Conservation (phyloP, 495 filamentous ascomycete species). For the Articulospora tetracladia region DNA sequence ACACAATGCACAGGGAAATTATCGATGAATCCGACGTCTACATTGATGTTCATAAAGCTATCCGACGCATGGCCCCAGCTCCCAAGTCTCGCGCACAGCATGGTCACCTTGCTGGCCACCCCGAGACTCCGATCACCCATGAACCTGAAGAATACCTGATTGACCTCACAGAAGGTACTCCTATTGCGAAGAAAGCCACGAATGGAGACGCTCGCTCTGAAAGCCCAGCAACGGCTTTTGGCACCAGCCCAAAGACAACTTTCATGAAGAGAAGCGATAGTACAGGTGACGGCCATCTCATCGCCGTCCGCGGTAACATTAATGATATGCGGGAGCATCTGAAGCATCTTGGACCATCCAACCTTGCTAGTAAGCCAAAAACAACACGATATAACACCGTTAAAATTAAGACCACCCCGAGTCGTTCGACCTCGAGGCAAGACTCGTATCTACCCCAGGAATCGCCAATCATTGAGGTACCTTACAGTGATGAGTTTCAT, state of each 20-base stretch:
- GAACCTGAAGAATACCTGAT: constrained; percentile 29
- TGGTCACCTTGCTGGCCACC: constrained; percentile 14
- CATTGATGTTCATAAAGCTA: constrained; percentile 94
- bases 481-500: constrained; percentile 20
- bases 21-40: constrained; percentile 83
- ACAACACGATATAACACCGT: constrained; percentile 82
- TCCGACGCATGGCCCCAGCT: constrained; percentile 54
- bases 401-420: constrained; percentile 70
- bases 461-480: constrained; percentile 17
- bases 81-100: constrained; percentile 27
- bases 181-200: not conserved
- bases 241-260: constrained; percentile 34
- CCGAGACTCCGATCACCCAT: constrained; percentile 5
- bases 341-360: constrained; percentile 89
- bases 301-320: constrained; percentile 46
- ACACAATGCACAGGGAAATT: constrained; percentile 55
- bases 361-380: constrained; percentile 78
- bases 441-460: constrained; percentile 10
- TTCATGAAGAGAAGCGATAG: constrained; percentile 53
- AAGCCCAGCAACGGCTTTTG: constrained; percentile 11
- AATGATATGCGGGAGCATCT: constrained; percentile 77
- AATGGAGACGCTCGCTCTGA: constrained; percentile 9
- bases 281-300: constrained; percentile 39
- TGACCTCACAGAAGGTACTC: constrained; percentile 29
- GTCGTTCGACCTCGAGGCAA: constrained; percentile 7